Evolutionary conservation across 164 flowering plant species (phyloP).

Genomic region (Cinnamomum chago): DNA sequence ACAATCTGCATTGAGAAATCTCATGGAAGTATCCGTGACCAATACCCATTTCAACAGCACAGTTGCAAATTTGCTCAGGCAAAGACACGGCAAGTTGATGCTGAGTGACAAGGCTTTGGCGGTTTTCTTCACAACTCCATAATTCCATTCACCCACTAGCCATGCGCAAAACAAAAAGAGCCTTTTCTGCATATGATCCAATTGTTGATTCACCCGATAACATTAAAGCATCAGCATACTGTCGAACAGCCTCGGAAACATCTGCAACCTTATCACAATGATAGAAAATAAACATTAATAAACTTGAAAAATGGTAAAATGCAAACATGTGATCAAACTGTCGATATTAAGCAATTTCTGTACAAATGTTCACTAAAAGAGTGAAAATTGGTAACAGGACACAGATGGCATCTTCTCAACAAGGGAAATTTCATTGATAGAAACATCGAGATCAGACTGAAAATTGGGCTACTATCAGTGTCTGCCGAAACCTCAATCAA

Average conservation of each 20-base stretch:
- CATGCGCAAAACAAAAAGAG: conserved; percentile 62
- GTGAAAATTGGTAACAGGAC: too few relatives aligned
- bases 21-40: too few relatives aligned
- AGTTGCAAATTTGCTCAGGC: conserved; percentile 74
- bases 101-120: conserved; percentile 29
- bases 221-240: conserved; percentile 89
- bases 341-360: too few relatives aligned
- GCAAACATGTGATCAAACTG: too few relatives aligned
- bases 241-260: conserved; percentile 54
- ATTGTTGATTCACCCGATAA: conserved; percentile 92
- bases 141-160: conserved; percentile 63
- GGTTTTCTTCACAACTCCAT: conserved; percentile 66
- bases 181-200: conserved; percentile 63
- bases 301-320: background rate
- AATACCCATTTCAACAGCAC: conserved; percentile 76
- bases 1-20: too few relatives aligned
- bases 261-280: conserved; percentile 61
- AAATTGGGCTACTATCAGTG: background rate
- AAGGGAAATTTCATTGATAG: too few relatives aligned
- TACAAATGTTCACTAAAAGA: too few relatives aligned
- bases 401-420: too few relatives aligned
- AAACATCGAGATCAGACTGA: background rate
- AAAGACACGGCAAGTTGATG: conserved; percentile 45
- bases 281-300: conserved; percentile 6
- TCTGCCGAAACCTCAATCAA: background rate